A percentile compares a stretch with the other conserved stretches of the same genome.
These are phyloP conservation scores for Vanrija sp. DNA, from an alignment of 1,284 basidiomycete genomes.

Conservation along the genomic window DNA sequence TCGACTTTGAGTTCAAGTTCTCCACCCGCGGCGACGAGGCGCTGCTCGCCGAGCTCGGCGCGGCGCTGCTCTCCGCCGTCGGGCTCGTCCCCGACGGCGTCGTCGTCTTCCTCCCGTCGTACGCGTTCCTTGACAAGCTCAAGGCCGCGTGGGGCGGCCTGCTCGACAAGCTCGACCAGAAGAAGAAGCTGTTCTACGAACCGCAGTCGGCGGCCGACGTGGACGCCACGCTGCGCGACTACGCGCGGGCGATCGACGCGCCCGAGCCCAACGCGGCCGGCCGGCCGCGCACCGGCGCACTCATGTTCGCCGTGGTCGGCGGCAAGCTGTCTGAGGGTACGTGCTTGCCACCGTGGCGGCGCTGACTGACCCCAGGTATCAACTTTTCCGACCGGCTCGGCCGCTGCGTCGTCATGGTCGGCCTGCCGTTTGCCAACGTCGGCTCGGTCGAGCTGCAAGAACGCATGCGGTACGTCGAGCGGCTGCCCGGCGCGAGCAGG, in stretches of 20 bases:
- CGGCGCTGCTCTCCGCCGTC: slow-evolving; percentile 72
- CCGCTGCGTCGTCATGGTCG: slow-evolving; percentile 81
- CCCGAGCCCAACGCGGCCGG: slow-evolving; percentile 1
- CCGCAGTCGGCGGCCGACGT: slow-evolving; percentile 73
- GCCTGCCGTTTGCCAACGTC: slow-evolving; percentile 89
- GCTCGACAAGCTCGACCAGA: slow-evolving; percentile 60
- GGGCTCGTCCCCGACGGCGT: slow-evolving; percentile 79
- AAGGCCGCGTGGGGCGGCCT: slow-evolving; percentile 66
- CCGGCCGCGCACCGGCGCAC: slow-evolving; percentile 7
- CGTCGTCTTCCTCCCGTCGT: slow-evolving; percentile 93
- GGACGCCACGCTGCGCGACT: slow-evolving; percentile 71
- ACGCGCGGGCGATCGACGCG: slow-evolving; percentile 58
- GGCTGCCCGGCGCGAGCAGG: slow-evolving; percentile 52
- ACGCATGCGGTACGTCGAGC: slow-evolving; percentile 76
- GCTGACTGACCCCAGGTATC: slow-evolving; percentile 54
- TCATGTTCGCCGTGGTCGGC: slow-evolving; percentile 84
- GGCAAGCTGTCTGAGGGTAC: slow-evolving; percentile 92
- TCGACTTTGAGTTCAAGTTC: slow-evolving; percentile 77
- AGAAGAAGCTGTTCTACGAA: slow-evolving; percentile 89
- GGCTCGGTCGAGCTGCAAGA: slow-evolving; percentile 87
- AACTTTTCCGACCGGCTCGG: slow-evolving; percentile 91
- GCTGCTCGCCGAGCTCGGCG: slow-evolving; percentile 75
- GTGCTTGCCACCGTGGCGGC: not conserved
- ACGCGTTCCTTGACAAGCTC: slow-evolving; percentile 70
- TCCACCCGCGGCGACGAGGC: slow-evolving; percentile 66